These are phyloP conservation scores for Neurospora terricola DNA, from an alignment of 495 filamentous ascomycete species.

Conservation along the genomic window DNA sequence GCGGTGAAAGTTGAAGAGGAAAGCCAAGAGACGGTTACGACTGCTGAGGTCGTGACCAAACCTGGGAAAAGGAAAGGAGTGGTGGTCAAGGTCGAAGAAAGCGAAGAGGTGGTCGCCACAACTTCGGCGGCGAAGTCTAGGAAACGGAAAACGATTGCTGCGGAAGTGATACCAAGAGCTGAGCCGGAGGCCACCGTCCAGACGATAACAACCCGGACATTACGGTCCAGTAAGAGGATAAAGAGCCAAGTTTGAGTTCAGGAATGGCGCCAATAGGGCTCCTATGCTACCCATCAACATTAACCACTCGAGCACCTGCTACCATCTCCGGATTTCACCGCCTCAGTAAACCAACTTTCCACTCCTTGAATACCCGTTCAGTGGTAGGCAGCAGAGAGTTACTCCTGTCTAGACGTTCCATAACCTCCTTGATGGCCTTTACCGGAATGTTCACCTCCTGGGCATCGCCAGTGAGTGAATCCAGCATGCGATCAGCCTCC, in stretches of 20 bases:
- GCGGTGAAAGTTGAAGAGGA: slow-evolving; percentile 17
- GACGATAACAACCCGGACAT: slow-evolving; percentile 5
- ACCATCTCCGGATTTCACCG: slow-evolving; percentile 17
- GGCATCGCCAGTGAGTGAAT: slow-evolving; percentile 42
- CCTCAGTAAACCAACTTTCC: slow-evolving; percentile 57
- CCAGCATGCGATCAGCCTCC: slow-evolving; percentile 45
- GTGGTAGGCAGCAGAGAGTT: slow-evolving; percentile 45
- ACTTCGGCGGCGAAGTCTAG: not conserved
- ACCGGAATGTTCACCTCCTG: slow-evolving; percentile 57
- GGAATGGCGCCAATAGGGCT: not conserved
- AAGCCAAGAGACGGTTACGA: slow-evolving; percentile 9
- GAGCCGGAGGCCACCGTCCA: slow-evolving; percentile 10
- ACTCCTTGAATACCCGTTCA: slow-evolving; percentile 49
- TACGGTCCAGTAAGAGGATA: slow-evolving; percentile 14
- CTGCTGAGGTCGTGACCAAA: slow-evolving; percentile 5
- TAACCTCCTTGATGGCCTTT: slow-evolving; percentile 36
- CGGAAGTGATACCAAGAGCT: not conserved
- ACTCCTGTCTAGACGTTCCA: slow-evolving; percentile 34
- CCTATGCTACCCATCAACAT: not conserved
- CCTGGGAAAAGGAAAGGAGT: not conserved
- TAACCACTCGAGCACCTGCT: not conserved
- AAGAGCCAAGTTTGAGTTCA: not conserved
- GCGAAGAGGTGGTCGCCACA: not conserved
- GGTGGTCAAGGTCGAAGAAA: slow-evolving; percentile 4
- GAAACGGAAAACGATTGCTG: slow-evolving; percentile 9